Conservation (phyloP, 768 basidiomycete genomes). For the Coprinellus micaceus region DNA sequence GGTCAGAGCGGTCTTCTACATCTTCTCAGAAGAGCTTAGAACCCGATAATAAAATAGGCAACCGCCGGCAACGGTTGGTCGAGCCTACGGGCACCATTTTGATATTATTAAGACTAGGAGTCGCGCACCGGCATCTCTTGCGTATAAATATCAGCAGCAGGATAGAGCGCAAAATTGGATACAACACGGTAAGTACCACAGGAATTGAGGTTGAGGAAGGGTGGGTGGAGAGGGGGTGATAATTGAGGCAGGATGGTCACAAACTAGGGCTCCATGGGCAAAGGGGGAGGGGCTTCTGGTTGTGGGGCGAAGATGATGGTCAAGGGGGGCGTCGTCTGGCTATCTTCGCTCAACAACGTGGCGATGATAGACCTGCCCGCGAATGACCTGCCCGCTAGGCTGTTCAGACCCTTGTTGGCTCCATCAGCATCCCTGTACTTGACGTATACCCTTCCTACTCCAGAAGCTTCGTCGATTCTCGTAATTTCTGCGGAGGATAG, state of each 20-base stretch:
- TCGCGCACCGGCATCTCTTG: no score
- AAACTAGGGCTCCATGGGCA: conserved; percentile 39
- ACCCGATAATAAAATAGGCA: no score
- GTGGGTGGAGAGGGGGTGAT: no score
- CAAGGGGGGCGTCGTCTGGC: conserved; percentile 79
- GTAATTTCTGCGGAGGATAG: conserved; percentile 64
- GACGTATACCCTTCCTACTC: conserved; percentile 95
- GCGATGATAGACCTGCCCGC: conserved; percentile 86
- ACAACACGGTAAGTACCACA: no score
- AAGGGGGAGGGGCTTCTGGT: conserved; percentile 77
- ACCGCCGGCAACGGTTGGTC: no score
- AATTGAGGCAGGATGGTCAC: background rate
- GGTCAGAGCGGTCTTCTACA: no score
- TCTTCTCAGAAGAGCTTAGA: no score
- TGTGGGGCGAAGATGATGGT: conserved; percentile 81
- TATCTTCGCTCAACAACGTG: conserved; percentile 77
- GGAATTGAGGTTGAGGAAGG: no score
- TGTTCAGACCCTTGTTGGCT: conserved; percentile 72
- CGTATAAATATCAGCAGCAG: no score
- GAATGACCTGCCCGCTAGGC: conserved; percentile 86
- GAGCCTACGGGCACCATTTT: no score
- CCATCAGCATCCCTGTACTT: conserved; percentile 64
- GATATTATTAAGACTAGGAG: no score
- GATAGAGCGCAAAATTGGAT: no score
- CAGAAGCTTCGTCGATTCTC: conserved; percentile 81